Evolutionary conservation across 169 alveolate species (phyloP), one percentile per base, ranked within the genome.

Genomic region (Plasmodium gaboni): DNA sequence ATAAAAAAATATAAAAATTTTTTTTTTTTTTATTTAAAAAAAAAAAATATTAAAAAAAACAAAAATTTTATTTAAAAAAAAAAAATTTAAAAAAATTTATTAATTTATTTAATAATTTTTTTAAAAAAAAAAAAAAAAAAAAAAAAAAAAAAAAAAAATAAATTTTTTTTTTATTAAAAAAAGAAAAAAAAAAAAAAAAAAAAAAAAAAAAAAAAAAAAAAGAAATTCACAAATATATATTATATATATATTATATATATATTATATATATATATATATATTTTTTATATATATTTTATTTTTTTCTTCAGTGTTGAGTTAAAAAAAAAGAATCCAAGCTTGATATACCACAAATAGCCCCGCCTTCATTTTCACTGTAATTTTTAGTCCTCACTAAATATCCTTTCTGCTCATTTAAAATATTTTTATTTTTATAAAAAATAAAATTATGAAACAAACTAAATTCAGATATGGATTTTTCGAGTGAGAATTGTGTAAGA

Each of bases 321-420:
- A 88, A 97, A 95, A 91, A 88, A 17, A 88, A 88, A n/a, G 96
- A 93, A 64, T 95, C 96, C 38, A 95, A 63, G 48, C 74, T 91
- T 5, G 93, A 95, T 42, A 91, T 87, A 19, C 97, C 97, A 24
- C 94, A 95, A 38, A 94, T 94, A 32, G 94, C 94, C 15, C 97
- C 97, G 1, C 97, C 96, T 88, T 95, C 97, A 48, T 85, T 73
- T 19, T 92, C 91, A 19, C 65, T 80, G 46, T 51, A 70, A 51
- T 88, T 74, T 87, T 95, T 95, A 13, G 95, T 92, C 59, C 97
- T 74, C 13, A 95, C 92, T 65, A 95, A 74, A 83, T 87, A 91
- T 28, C 96, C 95, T 67, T 87, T 88, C 68, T 93, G 92, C 51
- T 86, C 93, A 83, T 95, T 93, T 48, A 65, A n/a, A 32, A 89